phyloP scores from a whole-genome alignment of 169 alveolate genomes.

The Condylostoma magnum region DNA sequence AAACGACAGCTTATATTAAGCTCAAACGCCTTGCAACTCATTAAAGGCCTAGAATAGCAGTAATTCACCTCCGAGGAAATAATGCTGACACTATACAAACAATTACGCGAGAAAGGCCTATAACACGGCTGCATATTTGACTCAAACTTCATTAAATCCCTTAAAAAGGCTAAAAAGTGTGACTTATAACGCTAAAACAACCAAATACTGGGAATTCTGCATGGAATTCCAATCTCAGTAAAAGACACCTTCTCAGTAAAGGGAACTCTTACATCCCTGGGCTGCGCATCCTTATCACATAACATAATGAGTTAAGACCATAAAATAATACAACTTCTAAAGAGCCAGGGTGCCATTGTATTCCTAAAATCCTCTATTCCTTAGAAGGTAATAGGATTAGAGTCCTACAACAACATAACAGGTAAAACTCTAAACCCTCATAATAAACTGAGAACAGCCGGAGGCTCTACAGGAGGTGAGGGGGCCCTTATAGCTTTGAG shows the following conservation, averaged over 20 bases:
- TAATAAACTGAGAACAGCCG: neutral
- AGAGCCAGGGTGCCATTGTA: neutral
- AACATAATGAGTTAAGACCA: neutral
- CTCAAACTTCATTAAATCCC: no score
- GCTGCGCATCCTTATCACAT: neutral
- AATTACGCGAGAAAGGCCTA: neutral
- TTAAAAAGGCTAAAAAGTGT: no score
- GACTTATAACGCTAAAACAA: no score
- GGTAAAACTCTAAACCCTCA: neutral
- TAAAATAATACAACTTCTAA: neutral
- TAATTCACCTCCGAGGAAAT: neutral
- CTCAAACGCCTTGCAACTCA: no score
- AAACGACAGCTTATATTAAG: no score
- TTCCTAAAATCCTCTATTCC: neutral
- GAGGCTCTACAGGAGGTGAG: slow-evolving; percentile 54
- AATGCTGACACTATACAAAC: neutral
- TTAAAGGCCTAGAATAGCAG: neutral
- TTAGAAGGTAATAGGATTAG: neutral
- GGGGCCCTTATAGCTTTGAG: slow-evolving; percentile 36
- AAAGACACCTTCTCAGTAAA: neutral
- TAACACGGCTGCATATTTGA: no score
- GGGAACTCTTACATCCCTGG: neutral
- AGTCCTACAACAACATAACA: neutral
- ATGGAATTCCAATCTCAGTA: neutral
- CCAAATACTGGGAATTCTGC: neutral